These are phyloP conservation scores for Xylaria venustula DNA, from an alignment of 495 filamentous ascomycete genomes.

Conservation along the genomic window DNA sequence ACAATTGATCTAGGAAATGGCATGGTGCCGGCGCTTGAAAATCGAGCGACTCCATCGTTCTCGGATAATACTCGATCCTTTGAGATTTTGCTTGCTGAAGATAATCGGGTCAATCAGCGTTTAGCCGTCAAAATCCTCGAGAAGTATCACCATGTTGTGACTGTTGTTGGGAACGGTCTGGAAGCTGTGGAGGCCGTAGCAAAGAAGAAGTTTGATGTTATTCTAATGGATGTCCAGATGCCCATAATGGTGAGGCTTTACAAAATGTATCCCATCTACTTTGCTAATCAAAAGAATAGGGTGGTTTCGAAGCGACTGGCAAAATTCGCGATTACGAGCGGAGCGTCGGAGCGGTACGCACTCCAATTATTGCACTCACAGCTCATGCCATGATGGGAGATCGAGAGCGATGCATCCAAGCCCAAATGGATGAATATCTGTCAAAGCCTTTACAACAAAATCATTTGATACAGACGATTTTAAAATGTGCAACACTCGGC, in stretches of 20 bases:
- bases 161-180: slow-evolving; percentile 90
- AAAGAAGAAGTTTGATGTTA: slow-evolving; percentile 89
- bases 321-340: slow-evolving; percentile 96
- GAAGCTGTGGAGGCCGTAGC: slow-evolving; percentile 90
- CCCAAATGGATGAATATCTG: slow-evolving; percentile 98
- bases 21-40: slow-evolving; percentile 96
- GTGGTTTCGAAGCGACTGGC: slow-evolving; percentile 95
- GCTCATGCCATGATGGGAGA: slow-evolving; percentile 99
- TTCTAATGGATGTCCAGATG: slow-evolving; percentile 99
- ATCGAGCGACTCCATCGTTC: slow-evolving; percentile 84
- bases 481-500: slow-evolving; percentile 92
- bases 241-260: slow-evolving; percentile 74
- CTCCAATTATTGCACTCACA: slow-evolving; percentile 95
- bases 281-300: slow-evolving; percentile 50
- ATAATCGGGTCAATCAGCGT: slow-evolving; percentile 97
- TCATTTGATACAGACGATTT: slow-evolving; percentile 96
- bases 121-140: slow-evolving; percentile 95
- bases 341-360: slow-evolving; percentile 70
- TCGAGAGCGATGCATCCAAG: slow-evolving; percentile 95
- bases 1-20: slow-evolving; percentile 96
- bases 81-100: slow-evolving; percentile 92
- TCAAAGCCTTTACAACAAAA: slow-evolving; percentile 98
- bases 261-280: neutral
- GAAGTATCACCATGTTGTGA: slow-evolving; percentile 96
- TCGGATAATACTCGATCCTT: slow-evolving; percentile 95